Base-by-base conservation (phyloP, 2,329 filamentous ascomycete genomes). In the Periglandula ipomoeae region DNA sequence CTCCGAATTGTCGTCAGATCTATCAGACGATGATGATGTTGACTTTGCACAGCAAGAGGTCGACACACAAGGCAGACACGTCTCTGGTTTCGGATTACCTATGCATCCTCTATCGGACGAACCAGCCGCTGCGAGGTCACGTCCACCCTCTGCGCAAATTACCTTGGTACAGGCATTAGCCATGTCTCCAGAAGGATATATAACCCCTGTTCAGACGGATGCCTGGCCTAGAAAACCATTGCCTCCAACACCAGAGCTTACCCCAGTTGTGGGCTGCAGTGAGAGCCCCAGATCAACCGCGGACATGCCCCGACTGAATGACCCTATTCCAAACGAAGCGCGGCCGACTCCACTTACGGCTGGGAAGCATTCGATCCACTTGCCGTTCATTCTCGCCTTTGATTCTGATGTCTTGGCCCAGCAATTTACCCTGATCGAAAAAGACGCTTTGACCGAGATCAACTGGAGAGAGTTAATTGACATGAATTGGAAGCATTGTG, bases 381-480 rank as follows among this genome's bases (percentile, higher is more conserved):
- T 91, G 32, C 87, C 87, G 0, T 93, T 93, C 63, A 83, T 89
- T 49, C 72, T 93, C 22, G 85, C 85, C 0, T 90, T 89, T 56
- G 85, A 89, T 58, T 89, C 87, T 5, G 82, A 88, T 56, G 71
- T 84, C 3, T 73, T 93, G 23, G 87, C 87, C 3, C 84, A 90
- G 63, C 87, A 93, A 58, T 87, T 93, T 56, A 91, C 87, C 0
- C 74, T 93, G 30, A 87, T 93, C 42, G 87, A 93, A 60, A 90
- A 91, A 63, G 87, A 91, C 61, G 87, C 87, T 1, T 71, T 93
- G 20, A 87, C 89, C 56, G 87, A 91, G 63, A 86, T 93, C 53
- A 87, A 91, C 66, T 93, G 87, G 87, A 89, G 86, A 61, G 87
- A 93, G 56, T 72, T 93, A 11, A 87, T 91, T 48, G 85, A 89